Base-by-base conservation (phyloP, 805 yeast species). In the Sugiyamaella lignohabitans region DNA sequence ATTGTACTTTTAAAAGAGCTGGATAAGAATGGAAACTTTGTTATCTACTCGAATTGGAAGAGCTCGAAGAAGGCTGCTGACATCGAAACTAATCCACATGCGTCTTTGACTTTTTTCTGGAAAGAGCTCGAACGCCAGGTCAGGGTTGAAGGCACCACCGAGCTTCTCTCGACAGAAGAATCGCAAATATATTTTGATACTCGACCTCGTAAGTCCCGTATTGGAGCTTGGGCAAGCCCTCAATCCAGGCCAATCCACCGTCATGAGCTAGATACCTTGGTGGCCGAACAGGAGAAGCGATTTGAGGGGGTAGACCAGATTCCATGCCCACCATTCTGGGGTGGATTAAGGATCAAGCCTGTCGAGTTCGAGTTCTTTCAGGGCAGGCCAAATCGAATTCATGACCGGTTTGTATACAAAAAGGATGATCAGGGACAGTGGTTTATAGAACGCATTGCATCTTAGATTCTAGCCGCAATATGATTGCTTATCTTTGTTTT, bases 141-240 rank as follows among this genome's bases (percentile, higher is more conserved):
- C 3, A 76, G 98, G 52, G 82, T 93, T 5, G 98, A 93, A 64
- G 98, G 98, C 27, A 54, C 69, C 6, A 80, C 86, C 55, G 94
- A 85, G 64, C 76, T 73, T 51, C 84, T 89, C 38, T 71, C 79
- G 22, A 71, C 80, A 48, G 89, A 84, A 57, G 86, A 84, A 24
- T 77, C 87, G 4, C 79, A 82, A 56, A 72, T 82, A 42, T 93
- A 93, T 66, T 93, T 79, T 66, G 74, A 77, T 43, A 83, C 95
- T 0, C 76, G 98, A 61, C 98, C 98, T 34, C 73, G 95, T 49
- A 97, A 94, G 4, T 84, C 95, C 24, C 81, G 84, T 61, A 80
- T 93, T 51, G 98, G 98, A 24, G 98, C 98, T 0, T 89, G 96
- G 95, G 84, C 97, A 0, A 82, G 94, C 23, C 94, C 95, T 3